These are phyloP conservation scores for Ceratobasidium sp. DNA, from an alignment of 1,284 basidiomycete species.

Conservation along the genomic window DNA sequence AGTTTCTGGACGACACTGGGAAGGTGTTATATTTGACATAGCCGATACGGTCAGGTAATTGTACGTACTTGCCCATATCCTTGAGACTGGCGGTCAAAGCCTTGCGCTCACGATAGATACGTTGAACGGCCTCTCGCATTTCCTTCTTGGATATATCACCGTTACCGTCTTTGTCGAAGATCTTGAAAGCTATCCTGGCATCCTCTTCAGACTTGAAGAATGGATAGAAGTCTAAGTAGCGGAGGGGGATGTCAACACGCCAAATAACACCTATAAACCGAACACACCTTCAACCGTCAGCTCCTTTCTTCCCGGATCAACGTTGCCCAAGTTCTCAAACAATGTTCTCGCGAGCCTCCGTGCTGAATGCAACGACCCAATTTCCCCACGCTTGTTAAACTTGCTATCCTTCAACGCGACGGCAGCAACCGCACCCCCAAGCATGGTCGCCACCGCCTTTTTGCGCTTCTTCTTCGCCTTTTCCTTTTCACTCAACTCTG, in stretches of 20 bases:
- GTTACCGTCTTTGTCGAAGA: slow-evolving; percentile 87
- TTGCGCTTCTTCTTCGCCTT: slow-evolving; percentile 57
- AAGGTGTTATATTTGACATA: slow-evolving; percentile 52
- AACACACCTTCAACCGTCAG: slow-evolving; percentile 71
- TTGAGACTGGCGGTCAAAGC: slow-evolving; percentile 76
- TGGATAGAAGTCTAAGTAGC: slow-evolving; percentile 71
- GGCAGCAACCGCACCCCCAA: slow-evolving; percentile 71
- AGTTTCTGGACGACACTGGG: slow-evolving; percentile 78
- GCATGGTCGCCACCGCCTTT: slow-evolving; percentile 68
- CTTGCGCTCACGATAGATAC: slow-evolving; percentile 84
- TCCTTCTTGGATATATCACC: slow-evolving; percentile 83
- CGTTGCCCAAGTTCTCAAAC: slow-evolving; percentile 73
- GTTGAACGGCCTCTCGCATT: slow-evolving; percentile 85
- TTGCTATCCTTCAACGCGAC: slow-evolving; percentile 74
- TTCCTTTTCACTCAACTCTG: slow-evolving; percentile 33
- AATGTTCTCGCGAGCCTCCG: slow-evolving; percentile 77
- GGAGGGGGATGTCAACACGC: slow-evolving; percentile 38
- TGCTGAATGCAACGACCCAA: slow-evolving; percentile 73
- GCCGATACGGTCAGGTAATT: not conserved
- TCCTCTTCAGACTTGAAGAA: slow-evolving; percentile 79
- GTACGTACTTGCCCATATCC: slow-evolving; percentile 55
- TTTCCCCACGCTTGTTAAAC: slow-evolving; percentile 66
- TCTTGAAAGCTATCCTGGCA: slow-evolving; percentile 75
- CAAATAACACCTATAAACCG: slow-evolving; percentile 10
- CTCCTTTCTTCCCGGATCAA: slow-evolving; percentile 66